phyloP scores from a whole-genome alignment of 176 grass and related monocot genomes.

The Eleusine coracana region DNA sequence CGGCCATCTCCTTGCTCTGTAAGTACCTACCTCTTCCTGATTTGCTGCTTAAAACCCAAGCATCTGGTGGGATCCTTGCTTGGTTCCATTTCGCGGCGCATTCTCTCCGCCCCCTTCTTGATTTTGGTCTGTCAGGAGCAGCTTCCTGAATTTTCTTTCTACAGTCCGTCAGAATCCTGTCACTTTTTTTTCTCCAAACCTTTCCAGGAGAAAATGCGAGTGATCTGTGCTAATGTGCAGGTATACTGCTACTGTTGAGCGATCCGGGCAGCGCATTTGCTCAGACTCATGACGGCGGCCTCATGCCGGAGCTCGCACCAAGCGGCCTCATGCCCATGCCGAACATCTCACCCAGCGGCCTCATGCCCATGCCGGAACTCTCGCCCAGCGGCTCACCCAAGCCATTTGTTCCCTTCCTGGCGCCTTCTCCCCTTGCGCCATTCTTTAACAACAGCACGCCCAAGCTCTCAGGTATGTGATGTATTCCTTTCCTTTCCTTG shows the following conservation, averaged over 20 bases:
- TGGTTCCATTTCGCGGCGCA: background rate
- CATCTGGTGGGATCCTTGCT: background rate
- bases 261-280: conserved; percentile 46
- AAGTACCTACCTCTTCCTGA: conserved; percentile 21
- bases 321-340: conserved; percentile 33
- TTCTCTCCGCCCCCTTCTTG: background rate
- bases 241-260: conserved; percentile 36
- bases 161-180: background rate
- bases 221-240: conserved; percentile 56
- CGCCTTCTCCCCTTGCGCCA: conserved; percentile 76
- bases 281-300: conserved; percentile 31
- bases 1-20: conserved; percentile 50
- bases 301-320: conserved; percentile 40
- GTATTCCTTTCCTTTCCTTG: background rate
- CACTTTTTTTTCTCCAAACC: background rate
- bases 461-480: conserved; percentile 73
- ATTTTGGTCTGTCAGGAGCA: conserved; percentile 23
- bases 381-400: conserved; percentile 71
- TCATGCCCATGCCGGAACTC: conserved; percentile 68
- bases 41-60: background rate
- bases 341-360: conserved; percentile 35
- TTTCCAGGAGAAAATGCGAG: background rate
- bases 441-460: conserved; percentile 89
- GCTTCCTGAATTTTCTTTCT: background rate
- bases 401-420: conserved; percentile 70